Conservation (phyloP, 2,329 filamentous ascomycete species). For the Aspergillus melleus region DNA sequence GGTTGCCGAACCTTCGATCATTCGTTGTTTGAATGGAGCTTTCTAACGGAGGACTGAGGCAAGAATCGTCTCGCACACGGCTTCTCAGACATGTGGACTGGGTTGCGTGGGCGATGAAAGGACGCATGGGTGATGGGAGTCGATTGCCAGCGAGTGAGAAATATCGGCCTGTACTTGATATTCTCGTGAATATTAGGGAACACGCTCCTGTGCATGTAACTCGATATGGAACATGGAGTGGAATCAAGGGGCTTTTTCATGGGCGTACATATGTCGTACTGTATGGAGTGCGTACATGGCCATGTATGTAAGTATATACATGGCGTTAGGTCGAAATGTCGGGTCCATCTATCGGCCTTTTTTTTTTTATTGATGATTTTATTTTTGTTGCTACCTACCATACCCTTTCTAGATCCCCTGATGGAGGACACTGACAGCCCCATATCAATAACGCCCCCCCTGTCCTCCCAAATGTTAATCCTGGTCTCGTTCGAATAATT, state of each 20-base stretch:
- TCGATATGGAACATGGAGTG: neutral
- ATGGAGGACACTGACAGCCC: constrained; percentile 1
- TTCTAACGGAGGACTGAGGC: neutral
- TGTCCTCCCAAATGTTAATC: constrained; percentile 9
- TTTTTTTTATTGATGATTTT: neutral
- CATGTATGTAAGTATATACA: neutral
- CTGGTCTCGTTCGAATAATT: constrained; percentile 13
- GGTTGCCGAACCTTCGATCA: too few relatives aligned
- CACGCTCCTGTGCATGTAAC: neutral
- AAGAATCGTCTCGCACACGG: neutral
- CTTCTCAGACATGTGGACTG: neutral
- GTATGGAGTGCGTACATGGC: neutral
- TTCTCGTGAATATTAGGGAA: neutral
- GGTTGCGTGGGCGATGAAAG: neutral
- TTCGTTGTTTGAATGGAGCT: neutral
- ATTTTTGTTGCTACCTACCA: neutral
- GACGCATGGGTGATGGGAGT: neutral
- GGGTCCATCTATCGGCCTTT: neutral
- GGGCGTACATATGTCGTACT: neutral
- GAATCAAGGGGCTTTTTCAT: neutral
- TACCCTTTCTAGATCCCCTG: neutral
- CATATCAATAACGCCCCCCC: constrained; percentile 1
- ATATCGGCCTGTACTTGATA: neutral
- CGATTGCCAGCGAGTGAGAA: neutral
- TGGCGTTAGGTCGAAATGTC: neutral